Conservation (phyloP, 768 basidiomycete species). For the Phylloporus sp. region DNA sequence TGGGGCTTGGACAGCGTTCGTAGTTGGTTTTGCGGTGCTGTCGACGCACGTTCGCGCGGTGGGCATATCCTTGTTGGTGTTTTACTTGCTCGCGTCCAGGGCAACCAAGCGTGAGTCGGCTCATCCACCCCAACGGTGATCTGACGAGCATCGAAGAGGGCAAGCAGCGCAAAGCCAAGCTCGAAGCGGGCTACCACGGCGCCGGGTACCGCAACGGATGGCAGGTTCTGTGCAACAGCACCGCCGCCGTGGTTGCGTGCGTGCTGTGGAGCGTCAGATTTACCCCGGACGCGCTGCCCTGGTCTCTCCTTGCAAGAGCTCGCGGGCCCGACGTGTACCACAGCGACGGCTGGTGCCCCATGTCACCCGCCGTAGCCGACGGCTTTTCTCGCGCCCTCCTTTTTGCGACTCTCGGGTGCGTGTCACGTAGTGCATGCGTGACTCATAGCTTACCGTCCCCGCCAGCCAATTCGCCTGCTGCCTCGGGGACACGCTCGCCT, state of each 20-base stretch:
- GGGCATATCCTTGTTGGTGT: slow-evolving; percentile 61
- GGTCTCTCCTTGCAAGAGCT: slow-evolving; percentile 25
- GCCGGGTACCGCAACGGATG: slow-evolving; percentile 70
- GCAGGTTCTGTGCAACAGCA: slow-evolving; percentile 83
- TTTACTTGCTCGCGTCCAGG: slow-evolving; percentile 75
- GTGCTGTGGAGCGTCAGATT: slow-evolving; percentile 62
- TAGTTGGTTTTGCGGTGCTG: slow-evolving; percentile 71
- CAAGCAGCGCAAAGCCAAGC: slow-evolving; percentile 62
- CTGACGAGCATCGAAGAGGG: slow-evolving; percentile 44
- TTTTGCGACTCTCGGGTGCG: slow-evolving; percentile 63
- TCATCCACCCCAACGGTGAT: no score
- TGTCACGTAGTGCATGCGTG: background rate
- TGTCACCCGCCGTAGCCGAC: slow-evolving; percentile 37
- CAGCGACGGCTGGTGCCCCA: slow-evolving; percentile 56
- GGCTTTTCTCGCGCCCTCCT: slow-evolving; percentile 60
- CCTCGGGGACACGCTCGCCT: slow-evolving; percentile 88
- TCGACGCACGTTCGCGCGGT: slow-evolving; percentile 61
- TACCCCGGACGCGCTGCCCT: slow-evolving; percentile 39
- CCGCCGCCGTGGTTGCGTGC: slow-evolving; percentile 54
- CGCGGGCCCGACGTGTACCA: slow-evolving; percentile 30
- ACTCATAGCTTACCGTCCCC: slow-evolving; percentile 1
- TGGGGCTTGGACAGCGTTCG: slow-evolving; percentile 72
- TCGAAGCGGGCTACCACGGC: slow-evolving; percentile 76
- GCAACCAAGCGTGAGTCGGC: slow-evolving; percentile 70
- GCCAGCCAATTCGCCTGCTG: slow-evolving; percentile 82